Evolutionary conservation across 1,284 basidiomycete genomes (phyloP), one percentile per base, ranked within the genome.

Genomic region (Wallemia mellicola): DNA sequence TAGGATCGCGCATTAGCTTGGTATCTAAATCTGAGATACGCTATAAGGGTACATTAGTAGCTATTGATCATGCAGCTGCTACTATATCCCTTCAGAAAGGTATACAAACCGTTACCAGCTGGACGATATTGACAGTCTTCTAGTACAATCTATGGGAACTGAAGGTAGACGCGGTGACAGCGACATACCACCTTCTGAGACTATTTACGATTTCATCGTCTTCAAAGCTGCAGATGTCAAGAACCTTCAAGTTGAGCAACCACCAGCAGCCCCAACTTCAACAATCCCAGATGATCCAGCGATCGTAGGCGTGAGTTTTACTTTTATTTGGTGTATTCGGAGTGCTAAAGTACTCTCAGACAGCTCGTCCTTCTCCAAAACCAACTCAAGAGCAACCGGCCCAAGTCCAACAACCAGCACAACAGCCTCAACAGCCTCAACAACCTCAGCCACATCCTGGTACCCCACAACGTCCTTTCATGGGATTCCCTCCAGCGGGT

Each of bases 41-140:
- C 15, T 57, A 57, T 25, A 26, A 28, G 15, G 55, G 55, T 25
- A 57, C 55, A 7, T 15, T 57, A 17, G 55, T 57, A 5, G 55
- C 55, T 57, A 57, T 57, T 57, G 55, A 57, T 25, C 55, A 57
- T n/a, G 22, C 55, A 7, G 55, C 55, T 7, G 55, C 55, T 15
- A 57, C 55, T 17, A 57, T 57, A 19, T 57, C 55, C 5, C 55
- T 57, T n/a, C 55, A 57, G 55, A 57, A 57, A n/a, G 55, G 55
- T 57, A 3, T 14, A 25, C 27, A 14, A 15, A 15, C 15, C 7
- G 55, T 25, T 11, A 25, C 11, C 9, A 17, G 11, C 55, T 9
- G 15, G 14, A 15, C 25, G 25, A 24, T 5, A 24, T 5, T 28
- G 3, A 57, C 55, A 22, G n/a, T 28, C 27, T 7, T 24, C 25